Evolutionary conservation across 495 filamentous ascomycete species (phyloP), one percentile per base, ranked within the genome.

Genomic region (Aspergillus carlsbadensis): DNA sequence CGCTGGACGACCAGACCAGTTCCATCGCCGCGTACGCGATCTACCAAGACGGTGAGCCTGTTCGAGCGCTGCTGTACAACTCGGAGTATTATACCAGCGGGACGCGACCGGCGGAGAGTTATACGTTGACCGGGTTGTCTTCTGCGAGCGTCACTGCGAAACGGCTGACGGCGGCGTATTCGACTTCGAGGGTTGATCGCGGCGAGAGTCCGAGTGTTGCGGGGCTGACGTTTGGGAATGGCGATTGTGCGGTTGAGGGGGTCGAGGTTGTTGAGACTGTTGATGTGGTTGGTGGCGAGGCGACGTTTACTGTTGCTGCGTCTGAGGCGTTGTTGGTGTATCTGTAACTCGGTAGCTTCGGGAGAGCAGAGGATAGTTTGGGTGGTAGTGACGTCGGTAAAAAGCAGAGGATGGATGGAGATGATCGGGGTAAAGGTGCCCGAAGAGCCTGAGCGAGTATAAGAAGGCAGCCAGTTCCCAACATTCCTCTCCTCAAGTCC

Each of bases 241-340:
- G 68, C 10, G 78, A 74, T n/a, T 86, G 83, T 53, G 65, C 44
- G 3, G 62, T 80, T 21, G 61, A 62, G 15, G 81, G 80, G 4
- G 65, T 62, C 6, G 75, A 78, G 66, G 69, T 55, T 10, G 62
- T 67, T 14, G 81, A 84, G 60, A 71, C 63, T 1, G 48, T 60
- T 4, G 49, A 52, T 17, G 73, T 79, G 2, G 61, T 55, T n/a
- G 70, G 61, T n/a, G 80, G 78, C 0, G 62, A 69, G 35, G 76
- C 70, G 4, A 78, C 72, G 0, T 79, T 81, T 56, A 65, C 71
- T 0, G 47, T 86, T n/a, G 69, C 66, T 24, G 81, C 79, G 6
- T 76, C 75, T 11, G 83, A 86, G 62, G 81, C 81, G 13, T 63
- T 86, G 48, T 46, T 86, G 46, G 69, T 85, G 18, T 81, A 83